Evolutionary conservation across 768 basidiomycete genomes (phyloP).

Genomic region (Trametopsis cervina): DNA sequence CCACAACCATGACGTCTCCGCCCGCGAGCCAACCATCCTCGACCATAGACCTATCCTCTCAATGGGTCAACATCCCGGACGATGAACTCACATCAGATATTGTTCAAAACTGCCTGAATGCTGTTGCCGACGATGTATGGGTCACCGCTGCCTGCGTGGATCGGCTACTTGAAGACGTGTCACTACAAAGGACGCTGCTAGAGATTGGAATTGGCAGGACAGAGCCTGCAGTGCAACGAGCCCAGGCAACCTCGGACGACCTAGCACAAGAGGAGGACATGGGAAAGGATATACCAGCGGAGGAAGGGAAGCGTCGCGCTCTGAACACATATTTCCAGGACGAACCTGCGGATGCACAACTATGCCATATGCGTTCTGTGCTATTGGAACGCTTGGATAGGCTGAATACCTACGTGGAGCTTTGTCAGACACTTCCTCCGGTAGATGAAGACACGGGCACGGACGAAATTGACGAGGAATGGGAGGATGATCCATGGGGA

Average conservation of each 20-base stretch:
- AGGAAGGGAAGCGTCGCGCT: constrained; percentile 13
- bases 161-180: constrained; percentile 51
- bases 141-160: constrained; percentile 69
- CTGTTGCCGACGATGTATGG: constrained; percentile 67
- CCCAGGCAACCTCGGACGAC: constrained; percentile 27
- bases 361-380: constrained; percentile 58
- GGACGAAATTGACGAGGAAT: constrained; percentile 43
- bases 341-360: constrained; percentile 52
- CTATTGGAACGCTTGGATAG: constrained; percentile 65
- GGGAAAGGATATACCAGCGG: constrained; percentile 18
- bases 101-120: constrained; percentile 40
- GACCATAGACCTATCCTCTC: constrained; percentile 23
- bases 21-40: constrained; percentile 24
- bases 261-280: constrained; percentile 16
- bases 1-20: constrained; percentile 12
- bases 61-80: constrained; percentile 54
- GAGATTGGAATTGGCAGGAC: constrained; percentile 61
- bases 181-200: constrained; percentile 51
- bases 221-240: constrained; percentile 37
- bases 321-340: constrained; percentile 50
- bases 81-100: constrained; percentile 46
- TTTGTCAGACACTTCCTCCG: constrained; percentile 37
- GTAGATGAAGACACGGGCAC: constrained; percentile 15
- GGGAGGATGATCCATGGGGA: constrained; percentile 78
- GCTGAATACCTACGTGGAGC: constrained; percentile 65